Evolutionary conservation across 345 rosid genomes (phyloP).

Genomic region (Salix koriyanagi): DNA sequence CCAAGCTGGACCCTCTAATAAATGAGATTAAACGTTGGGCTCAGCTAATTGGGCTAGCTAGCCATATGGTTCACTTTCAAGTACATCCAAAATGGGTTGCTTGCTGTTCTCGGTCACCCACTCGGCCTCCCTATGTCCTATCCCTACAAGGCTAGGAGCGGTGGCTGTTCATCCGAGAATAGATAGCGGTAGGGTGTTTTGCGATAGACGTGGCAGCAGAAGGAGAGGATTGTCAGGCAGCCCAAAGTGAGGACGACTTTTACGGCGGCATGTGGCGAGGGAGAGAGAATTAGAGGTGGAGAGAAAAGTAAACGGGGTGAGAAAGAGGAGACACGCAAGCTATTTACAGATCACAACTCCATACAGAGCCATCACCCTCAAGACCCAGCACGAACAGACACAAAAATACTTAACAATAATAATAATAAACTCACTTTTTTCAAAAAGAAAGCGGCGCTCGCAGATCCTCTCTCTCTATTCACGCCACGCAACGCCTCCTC

Average conservation of each 20-base stretch:
- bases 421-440: not conserved
- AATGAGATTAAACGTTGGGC: too few relatives aligned
- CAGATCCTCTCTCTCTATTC: not conserved
- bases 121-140: not conserved
- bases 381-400: not conserved
- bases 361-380: not conserved
- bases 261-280: not conserved
- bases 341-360: not conserved
- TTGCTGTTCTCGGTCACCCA: not conserved
- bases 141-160: not conserved
- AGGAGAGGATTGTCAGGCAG: too few relatives aligned
- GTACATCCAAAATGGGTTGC: not conserved
- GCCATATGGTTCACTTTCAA: not conserved
- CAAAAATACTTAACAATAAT: not conserved
- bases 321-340: not conserved
- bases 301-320: not conserved
- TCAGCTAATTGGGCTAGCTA: not conserved
- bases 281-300: not conserved
- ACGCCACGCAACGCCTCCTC: not conserved
- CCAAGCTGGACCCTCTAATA: too few relatives aligned
- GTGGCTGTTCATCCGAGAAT: not conserved
- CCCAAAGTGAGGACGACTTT: not conserved
- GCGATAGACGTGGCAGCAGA: not conserved
- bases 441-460: constrained; percentile 30
- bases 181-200: not conserved